Evolutionary conservation across 2,329 filamentous ascomycete genomes (phyloP), one percentile per base, ranked within the genome.

Genomic region (Claviceps sp.): DNA sequence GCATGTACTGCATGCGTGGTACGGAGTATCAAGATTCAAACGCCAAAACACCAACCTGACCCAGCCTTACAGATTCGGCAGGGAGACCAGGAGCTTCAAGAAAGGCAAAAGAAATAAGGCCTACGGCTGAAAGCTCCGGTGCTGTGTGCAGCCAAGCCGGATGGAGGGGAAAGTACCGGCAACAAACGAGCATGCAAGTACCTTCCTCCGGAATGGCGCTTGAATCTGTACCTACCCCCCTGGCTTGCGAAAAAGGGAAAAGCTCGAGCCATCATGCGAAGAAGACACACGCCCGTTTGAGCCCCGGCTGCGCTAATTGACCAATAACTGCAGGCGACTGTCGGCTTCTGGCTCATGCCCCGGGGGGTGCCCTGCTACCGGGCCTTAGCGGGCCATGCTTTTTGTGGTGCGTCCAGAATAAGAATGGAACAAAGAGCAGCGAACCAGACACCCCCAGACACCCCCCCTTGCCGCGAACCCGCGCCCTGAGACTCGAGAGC

Each of bases 231-330:
- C 41, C 9, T 18, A 18, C 18, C 41, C 41, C 41, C 9, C 30
- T 34, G 30, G 41, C 41, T 14, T 43, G 20, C 20, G 3, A 43
- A 24, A 43, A 43, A 24, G 18, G 18, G 18, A 41, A 43, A 43
- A 24, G 41, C 41, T 43, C 20, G 41, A 24, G 41, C 41, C 41
- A 43, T 41, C 40, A 24, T 43, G 41, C 50, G 50, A 54, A 51
- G 52, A 54, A 52, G 50, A 46, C 26, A 47, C 50, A 47, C 48
- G 20, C 37, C 46, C 38, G 37, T 49, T 51, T 26, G 44, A 51
- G 48, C 47, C 34, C 50, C 43, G 44, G 42, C 30, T 26, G 18
- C 41, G 47, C 37, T 42, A 34, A 37, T 41, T 37, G 47, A 34
- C 53, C 50, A 52, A 54, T 37, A 43, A 52, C 5, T 40, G 26